Evolutionary conservation across 2,329 filamentous ascomycete species (phyloP).

Genomic region (Dothideomycetes sp.): DNA sequence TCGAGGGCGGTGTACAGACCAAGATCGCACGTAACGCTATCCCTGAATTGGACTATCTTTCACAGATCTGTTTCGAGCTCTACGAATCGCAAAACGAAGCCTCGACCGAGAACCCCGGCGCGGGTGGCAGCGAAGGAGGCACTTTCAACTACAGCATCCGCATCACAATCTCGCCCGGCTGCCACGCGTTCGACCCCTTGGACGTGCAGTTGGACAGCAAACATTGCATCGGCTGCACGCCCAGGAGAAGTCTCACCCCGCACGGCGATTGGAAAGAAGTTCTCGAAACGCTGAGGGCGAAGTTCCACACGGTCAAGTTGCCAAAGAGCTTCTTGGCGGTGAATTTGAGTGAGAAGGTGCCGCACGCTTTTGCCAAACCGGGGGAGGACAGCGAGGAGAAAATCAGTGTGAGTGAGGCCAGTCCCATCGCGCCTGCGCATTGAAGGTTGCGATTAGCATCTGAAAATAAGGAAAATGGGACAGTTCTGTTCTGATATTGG

Average conservation of each 20-base stretch:
- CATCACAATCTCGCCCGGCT: constrained; percentile 90
- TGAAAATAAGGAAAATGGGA: too few relatives aligned
- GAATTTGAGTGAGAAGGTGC: constrained; percentile 40
- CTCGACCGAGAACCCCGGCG: too few relatives aligned
- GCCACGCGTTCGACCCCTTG: constrained; percentile 90
- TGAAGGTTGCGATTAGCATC: constrained; percentile 9
- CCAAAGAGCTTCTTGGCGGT: constrained; percentile 44
- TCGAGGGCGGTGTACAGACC: constrained; percentile 91
- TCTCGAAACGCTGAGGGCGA: constrained; percentile 88
- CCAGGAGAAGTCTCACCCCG: constrained; percentile 77
- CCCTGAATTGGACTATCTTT: constrained; percentile 93
- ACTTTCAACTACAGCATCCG: constrained; percentile 91
- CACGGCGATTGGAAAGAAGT: constrained; percentile 95
- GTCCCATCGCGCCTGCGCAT: constrained; percentile 22
- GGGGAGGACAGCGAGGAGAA: constrained; percentile 13
- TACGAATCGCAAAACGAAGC: constrained; percentile 79
- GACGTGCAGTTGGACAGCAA: constrained; percentile 94
- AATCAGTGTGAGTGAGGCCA: constrained; percentile 15
- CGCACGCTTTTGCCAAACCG: constrained; percentile 32
- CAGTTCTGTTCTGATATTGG: too few relatives aligned
- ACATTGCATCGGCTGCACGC: constrained; percentile 90
- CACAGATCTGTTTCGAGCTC: constrained; percentile 94
- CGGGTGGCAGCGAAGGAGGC: constrained; percentile 35
- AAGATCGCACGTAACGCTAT: constrained; percentile 95
- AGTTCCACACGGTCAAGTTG: constrained; percentile 68